phyloP scores from a whole-genome alignment of 2,329 filamentous ascomycete genomes.

The Aspergillus sp. region DNA sequence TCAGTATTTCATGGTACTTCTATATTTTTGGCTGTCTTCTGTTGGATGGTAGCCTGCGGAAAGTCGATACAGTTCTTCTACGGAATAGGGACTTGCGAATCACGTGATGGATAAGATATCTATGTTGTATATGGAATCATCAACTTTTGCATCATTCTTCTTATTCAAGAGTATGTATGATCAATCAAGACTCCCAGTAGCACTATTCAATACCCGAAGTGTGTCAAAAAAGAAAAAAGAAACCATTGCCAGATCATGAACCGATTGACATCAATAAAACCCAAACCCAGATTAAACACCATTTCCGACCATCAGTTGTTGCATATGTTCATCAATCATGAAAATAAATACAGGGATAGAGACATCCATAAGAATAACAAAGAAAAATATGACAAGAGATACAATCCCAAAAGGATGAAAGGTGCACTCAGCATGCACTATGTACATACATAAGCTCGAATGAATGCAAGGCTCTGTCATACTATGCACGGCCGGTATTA shows the following conservation, averaged over 20 bases:
- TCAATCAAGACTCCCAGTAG: neutral
- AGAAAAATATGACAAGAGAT: constrained; percentile 13
- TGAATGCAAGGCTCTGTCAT: constrained; percentile 2
- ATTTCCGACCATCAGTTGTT: constrained; percentile 8
- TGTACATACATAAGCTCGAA: neutral
- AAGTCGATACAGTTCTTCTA: too few species aligned
- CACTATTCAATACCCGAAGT: neutral
- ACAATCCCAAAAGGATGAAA: neutral
- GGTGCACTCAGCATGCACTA: neutral
- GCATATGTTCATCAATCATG: constrained; percentile 16
- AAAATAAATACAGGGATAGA: constrained; percentile 14
- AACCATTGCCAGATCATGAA: neutral
- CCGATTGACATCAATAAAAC: neutral
- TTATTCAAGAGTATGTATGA: neutral
- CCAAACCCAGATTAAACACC: constrained; percentile 11
- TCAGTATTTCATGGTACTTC: too few species aligned
- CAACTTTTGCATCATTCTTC: neutral
- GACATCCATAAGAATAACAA: constrained; percentile 4
- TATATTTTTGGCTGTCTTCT: too few species aligned
- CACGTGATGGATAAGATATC: neutral
- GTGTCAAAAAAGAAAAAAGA: neutral
- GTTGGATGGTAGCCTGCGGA: too few species aligned
- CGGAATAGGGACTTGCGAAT: too few species aligned
- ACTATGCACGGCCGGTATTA: constrained; percentile 18
- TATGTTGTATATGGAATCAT: neutral